These are phyloP conservation scores for Fusarium paranaense DNA, from an alignment of 2,329 filamentous ascomycete species.

Conservation along the genomic window DNA sequence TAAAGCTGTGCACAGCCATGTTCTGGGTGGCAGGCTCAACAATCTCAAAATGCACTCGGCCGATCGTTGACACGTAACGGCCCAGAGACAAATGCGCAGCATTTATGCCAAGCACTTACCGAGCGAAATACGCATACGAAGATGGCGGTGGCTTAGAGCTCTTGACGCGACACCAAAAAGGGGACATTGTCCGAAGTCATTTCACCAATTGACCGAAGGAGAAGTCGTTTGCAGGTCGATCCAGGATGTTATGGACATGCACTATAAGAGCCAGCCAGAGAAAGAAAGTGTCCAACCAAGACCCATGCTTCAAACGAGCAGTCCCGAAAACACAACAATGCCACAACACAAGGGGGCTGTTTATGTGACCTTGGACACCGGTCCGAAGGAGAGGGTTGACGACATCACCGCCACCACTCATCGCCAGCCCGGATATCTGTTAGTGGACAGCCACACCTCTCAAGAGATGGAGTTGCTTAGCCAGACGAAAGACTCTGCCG, in stretches of 20 bases:
- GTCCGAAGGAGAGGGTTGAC: background rate
- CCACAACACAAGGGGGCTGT: background rate
- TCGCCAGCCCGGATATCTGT: background rate
- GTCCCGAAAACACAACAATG: background rate
- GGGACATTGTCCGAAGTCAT: background rate
- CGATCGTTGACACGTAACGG: background rate
- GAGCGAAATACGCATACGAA: background rate
- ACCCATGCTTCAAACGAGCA: background rate
- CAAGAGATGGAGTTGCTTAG: background rate
- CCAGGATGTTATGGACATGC: rapidly evolving
- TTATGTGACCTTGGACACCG: background rate
- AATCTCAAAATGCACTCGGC: background rate
- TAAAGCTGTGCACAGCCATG: too few relatives aligned
- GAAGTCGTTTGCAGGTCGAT: too few relatives aligned
- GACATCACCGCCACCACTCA: background rate
- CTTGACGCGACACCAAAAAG: background rate
- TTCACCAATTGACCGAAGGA: background rate
- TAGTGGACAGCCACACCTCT: background rate
- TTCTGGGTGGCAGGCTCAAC: too few relatives aligned
- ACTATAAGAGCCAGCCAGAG: background rate
- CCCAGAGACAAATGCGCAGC: background rate
- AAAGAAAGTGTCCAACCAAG: background rate
- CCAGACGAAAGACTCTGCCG: background rate
- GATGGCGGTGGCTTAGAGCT: background rate
- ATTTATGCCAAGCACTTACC: background rate